phyloP scores from a whole-genome alignment of 2,329 filamentous ascomycete species.

The Coniochaeta pulveracea region DNA sequence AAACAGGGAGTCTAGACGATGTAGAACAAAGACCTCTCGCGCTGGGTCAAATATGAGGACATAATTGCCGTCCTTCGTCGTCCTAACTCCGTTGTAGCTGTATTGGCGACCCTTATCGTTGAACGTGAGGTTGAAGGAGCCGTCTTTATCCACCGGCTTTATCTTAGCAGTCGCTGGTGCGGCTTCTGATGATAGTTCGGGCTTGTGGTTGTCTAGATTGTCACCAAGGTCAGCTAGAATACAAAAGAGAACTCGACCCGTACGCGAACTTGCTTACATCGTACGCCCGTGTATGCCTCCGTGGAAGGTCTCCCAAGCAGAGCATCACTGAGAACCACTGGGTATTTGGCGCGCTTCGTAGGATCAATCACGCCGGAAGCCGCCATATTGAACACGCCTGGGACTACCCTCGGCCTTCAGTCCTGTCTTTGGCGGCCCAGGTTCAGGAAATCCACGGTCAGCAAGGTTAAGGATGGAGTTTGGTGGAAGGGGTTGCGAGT shows the following conservation, averaged over 20 bases:
- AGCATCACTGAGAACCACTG: conserved; percentile 51
- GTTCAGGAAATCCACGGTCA: too few species aligned
- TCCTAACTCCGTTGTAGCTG: conserved; percentile 47
- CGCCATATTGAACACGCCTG: background rate
- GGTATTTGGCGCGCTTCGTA: conserved; percentile 49
- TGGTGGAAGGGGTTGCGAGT: too few species aligned
- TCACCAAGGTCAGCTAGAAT: conserved; percentile 8
- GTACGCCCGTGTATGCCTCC: conserved; percentile 48
- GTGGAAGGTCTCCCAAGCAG: conserved; percentile 44
- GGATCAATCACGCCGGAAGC: conserved; percentile 37
- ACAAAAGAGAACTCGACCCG: conserved; percentile 2
- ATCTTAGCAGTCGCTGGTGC: conserved; percentile 37
- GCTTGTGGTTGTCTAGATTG: conserved; percentile 49
- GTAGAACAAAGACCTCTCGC: conserved; percentile 68
- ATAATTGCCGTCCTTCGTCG: conserved; percentile 44
- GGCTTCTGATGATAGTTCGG: conserved; percentile 35
- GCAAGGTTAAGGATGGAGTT: too few species aligned
- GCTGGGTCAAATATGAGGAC: conserved; percentile 66
- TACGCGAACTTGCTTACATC: conserved; percentile 32
- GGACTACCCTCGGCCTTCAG: too few species aligned
- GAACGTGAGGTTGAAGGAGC: conserved; percentile 44
- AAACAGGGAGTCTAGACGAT: conserved; percentile 71
- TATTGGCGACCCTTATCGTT: conserved; percentile 45
- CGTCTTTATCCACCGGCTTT: conserved; percentile 37
- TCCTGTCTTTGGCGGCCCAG: too few species aligned